Conservation (phyloP, 768 basidiomycete species). For the Trametes elegans region DNA sequence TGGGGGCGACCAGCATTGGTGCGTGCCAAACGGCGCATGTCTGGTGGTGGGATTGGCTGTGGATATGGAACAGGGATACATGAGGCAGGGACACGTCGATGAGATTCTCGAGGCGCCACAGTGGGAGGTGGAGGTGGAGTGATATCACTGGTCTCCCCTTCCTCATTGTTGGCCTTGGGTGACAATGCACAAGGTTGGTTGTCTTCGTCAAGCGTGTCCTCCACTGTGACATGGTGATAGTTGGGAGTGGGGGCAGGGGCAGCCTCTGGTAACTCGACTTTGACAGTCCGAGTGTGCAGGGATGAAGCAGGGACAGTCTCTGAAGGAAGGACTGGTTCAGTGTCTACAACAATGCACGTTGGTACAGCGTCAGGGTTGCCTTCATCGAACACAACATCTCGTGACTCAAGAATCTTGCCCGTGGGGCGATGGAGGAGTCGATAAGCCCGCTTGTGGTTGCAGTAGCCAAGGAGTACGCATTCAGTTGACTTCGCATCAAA, state of each 20-base stretch:
- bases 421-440: not conserved
- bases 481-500: slow-evolving; percentile 14
- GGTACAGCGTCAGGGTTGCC: not conserved
- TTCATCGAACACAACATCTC: slow-evolving; percentile 18
- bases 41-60: too few relatives aligned
- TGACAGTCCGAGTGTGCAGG: not conserved
- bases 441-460: slow-evolving; percentile 12
- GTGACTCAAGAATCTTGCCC: slow-evolving; percentile 1
- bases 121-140: too few relatives aligned
- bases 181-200: not conserved
- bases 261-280: not conserved
- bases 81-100: too few relatives aligned
- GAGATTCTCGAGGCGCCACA: too few relatives aligned
- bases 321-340: not conserved
- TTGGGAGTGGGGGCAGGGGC: not conserved
- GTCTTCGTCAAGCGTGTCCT: not conserved
- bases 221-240: not conserved
- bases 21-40: too few relatives aligned
- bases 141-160: too few relatives aligned
- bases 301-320: not conserved
- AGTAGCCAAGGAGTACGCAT: slow-evolving; percentile 20
- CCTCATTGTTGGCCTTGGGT: too few relatives aligned
- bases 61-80: too few relatives aligned
- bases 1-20: too few relatives aligned
- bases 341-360: not conserved